These are phyloP conservation scores for Psophocarpus tetragonolobus DNA, from an alignment of 306 rosid genomes.

Conservation along the genomic window DNA sequence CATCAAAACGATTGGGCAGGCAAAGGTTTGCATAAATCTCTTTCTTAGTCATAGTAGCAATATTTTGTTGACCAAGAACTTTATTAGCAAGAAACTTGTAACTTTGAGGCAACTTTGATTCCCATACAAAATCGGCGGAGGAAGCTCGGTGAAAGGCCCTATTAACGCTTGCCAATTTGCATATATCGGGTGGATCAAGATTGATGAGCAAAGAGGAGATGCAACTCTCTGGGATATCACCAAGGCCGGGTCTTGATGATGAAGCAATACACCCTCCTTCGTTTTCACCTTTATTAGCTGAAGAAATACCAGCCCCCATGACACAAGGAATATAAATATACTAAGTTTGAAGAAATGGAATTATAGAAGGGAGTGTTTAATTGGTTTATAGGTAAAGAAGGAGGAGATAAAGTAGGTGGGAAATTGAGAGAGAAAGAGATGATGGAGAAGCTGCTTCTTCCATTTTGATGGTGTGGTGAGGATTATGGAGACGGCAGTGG, in stretches of 20 bases:
- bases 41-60: conserved; percentile 46
- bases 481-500: conserved; percentile 12
- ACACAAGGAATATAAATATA: not conserved
- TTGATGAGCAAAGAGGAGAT: conserved; percentile 54
- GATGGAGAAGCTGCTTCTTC: conserved; percentile 35
- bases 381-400: conserved; percentile 50
- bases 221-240: conserved; percentile 82
- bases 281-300: not conserved
- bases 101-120: conserved; percentile 69
- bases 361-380: no score
- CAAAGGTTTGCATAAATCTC: conserved; percentile 58
- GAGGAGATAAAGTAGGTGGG: conserved; percentile 41
- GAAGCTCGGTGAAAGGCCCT: conserved; percentile 68
- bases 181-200: conserved; percentile 81
- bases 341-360: not conserved
- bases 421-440: conserved; percentile 10
- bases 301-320: conserved; percentile 70
- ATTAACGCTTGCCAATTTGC: conserved; percentile 63
- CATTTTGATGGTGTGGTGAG: conserved; percentile 38
- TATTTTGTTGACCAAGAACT: conserved; percentile 33
- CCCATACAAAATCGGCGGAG: conserved; percentile 74
- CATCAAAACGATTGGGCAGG: conserved; percentile 60
- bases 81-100: conserved; percentile 53
- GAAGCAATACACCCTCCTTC: conserved; percentile 20
- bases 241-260: conserved; percentile 44